Evolutionary conservation across 2,329 filamentous ascomycete genomes (phyloP).

Genomic region (Ceratocystis eucalypticola): DNA sequence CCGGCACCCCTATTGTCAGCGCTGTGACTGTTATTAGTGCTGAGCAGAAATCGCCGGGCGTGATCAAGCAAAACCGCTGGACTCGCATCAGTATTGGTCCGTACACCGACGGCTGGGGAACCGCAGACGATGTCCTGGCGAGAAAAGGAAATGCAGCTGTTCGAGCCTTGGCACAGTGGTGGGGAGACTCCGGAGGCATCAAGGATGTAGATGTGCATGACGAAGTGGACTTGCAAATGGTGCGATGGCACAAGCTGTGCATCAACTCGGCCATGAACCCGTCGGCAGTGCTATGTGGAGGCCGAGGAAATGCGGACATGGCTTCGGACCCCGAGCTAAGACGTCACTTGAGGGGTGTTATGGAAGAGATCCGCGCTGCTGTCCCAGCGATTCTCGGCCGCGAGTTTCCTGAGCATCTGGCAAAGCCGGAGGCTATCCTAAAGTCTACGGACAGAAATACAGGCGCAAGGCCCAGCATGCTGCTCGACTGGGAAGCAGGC

Average conservation of each 20-base stretch:
- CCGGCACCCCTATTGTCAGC: conserved; percentile 45
- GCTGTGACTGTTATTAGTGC: conserved; percentile 58
- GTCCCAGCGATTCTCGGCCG: conserved; percentile 49
- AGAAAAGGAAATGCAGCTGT: conserved; percentile 32
- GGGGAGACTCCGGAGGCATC: conserved; percentile 44
- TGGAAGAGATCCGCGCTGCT: conserved; percentile 54
- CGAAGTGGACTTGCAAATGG: conserved; percentile 53
- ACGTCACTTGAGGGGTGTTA: conserved; percentile 48
- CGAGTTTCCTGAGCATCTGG: conserved; percentile 45
- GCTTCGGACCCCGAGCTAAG: conserved; percentile 48
- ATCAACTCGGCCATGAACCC: conserved; percentile 68
- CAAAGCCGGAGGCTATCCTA: conserved; percentile 48
- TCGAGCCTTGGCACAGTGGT: conserved; percentile 38
- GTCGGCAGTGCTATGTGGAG: conserved; percentile 52
- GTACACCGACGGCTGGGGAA: conserved; percentile 40
- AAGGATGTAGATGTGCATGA: conserved; percentile 51
- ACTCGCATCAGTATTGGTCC: conserved; percentile 57
- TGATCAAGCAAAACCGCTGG: conserved; percentile 59
- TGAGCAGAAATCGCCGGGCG: conserved; percentile 49
- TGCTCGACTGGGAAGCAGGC: conserved; percentile 55
- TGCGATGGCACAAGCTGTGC: conserved; percentile 64
- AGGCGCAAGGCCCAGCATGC: conserved; percentile 53
- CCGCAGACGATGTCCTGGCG: conserved; percentile 24
- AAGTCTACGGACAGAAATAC: conserved; percentile 49
- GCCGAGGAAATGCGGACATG: conserved; percentile 53